A percentile compares a stretch with the other conserved stretches of the same genome.
Evolutionary conservation across 495 filamentous ascomycete species (phyloP).

Genomic region (Neurospora sp.): DNA sequence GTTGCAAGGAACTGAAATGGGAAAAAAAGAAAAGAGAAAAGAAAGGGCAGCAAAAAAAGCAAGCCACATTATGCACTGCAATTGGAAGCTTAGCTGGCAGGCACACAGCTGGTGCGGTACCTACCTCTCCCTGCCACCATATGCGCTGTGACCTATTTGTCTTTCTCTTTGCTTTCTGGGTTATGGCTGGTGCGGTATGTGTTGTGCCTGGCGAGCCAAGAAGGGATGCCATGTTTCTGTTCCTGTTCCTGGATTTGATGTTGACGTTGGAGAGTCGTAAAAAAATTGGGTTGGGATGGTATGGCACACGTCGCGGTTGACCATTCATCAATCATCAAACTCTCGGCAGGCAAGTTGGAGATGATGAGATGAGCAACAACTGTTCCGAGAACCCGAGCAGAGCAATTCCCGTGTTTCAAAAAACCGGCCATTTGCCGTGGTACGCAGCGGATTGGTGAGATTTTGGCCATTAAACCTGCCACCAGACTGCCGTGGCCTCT

Average conservation of each 20-base stretch:
- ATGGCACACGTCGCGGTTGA: neutral
- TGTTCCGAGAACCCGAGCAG: neutral
- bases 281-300: neutral
- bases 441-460: slow-evolving; percentile 1
- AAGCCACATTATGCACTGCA: neutral
- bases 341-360: neutral
- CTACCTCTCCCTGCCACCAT: neutral
- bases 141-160: neutral
- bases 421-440: slow-evolving; percentile 9
- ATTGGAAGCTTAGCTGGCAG: neutral
- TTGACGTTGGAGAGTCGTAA: neutral
- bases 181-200: neutral
- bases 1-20: neutral
- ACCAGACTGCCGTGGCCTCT: neutral
- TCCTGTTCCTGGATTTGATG: neutral
- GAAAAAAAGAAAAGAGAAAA: neutral
- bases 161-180: neutral
- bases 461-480: neutral
- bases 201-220: neutral
- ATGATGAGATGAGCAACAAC: slow-evolving; percentile 1
- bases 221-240: neutral
- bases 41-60: neutral
- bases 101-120: neutral
- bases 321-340: neutral
- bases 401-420: slow-evolving; percentile 11